These are phyloP conservation scores for Dioszegia hungarica DNA, from an alignment of 768 basidiomycete genomes.

Conservation along the genomic window DNA sequence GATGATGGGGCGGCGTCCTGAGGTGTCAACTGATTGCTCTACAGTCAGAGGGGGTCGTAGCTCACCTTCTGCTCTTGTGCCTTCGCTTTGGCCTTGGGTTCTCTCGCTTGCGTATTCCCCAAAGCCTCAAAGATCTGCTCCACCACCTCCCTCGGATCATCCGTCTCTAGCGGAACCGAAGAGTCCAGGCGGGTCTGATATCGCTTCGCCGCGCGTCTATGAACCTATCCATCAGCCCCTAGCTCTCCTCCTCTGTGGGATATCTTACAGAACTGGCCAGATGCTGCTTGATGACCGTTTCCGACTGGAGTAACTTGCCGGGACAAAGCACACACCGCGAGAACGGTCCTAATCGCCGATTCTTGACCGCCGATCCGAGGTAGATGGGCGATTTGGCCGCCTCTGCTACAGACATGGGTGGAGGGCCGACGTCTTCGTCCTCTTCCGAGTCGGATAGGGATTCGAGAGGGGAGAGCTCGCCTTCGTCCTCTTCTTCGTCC, in stretches of 20 bases:
- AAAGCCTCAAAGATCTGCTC: background rate
- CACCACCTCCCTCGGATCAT: slow-evolving; percentile 11
- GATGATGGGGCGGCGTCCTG: background rate
- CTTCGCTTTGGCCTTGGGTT: background rate
- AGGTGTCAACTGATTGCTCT: background rate
- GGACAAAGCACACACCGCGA: slow-evolving; percentile 35
- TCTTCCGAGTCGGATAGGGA: background rate
- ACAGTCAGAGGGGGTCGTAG: no score
- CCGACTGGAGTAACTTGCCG: slow-evolving; percentile 25
- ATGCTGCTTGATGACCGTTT: slow-evolving; percentile 24
- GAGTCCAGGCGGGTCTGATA: slow-evolving; percentile 10
- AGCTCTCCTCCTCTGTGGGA: background rate
- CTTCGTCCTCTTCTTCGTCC: slow-evolving; percentile 6
- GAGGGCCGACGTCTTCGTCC: background rate
- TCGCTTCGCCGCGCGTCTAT: slow-evolving; percentile 29
- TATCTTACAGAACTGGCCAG: slow-evolving; percentile 22
- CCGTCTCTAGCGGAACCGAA: background rate
- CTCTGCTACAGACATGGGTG: slow-evolving; percentile 23
- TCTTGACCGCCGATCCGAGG: background rate
- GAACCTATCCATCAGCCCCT: background rate
- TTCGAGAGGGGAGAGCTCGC: background rate
- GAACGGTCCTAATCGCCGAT: background rate
- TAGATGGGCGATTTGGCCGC: slow-evolving; percentile 28
- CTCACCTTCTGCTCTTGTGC: background rate
- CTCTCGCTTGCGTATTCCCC: background rate